Evolutionary conservation across 2,329 filamentous ascomycete genomes (phyloP).

Genomic region (Alternaria atra): DNA sequence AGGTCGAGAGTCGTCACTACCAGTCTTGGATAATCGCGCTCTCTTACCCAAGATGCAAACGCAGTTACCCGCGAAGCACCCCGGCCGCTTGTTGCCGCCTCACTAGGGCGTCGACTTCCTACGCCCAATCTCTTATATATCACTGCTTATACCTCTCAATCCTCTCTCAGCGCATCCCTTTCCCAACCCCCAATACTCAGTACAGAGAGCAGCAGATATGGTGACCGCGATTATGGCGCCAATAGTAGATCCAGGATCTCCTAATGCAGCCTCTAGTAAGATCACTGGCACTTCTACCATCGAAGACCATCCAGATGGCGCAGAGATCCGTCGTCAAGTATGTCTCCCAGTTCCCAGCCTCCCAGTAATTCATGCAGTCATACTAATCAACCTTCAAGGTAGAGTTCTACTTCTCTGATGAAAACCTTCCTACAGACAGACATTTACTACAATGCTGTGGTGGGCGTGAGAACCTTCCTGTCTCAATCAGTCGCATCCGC

Average conservation of each 20-base stretch:
- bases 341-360: background rate
- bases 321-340: slow-evolving; percentile 42
- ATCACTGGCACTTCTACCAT: background rate
- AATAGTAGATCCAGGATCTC: background rate
- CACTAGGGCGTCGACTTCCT: background rate
- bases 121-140: background rate
- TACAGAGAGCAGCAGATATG: slow-evolving; percentile 4
- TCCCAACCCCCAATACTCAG: background rate
- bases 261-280: background rate
- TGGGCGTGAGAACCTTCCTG: slow-evolving; percentile 53
- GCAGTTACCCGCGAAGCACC: background rate
- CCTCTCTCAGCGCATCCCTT: background rate
- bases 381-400: slow-evolving; percentile 46
- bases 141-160: background rate
- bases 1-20: background rate
- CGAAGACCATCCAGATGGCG: slow-evolving; percentile 39
- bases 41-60: slow-evolving; percentile 13
- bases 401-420: slow-evolving; percentile 61
- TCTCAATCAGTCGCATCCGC: slow-evolving; percentile 55
- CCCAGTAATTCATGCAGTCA: background rate
- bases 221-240: background rate
- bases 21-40: background rate
- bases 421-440: slow-evolving; percentile 55
- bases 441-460: slow-evolving; percentile 55
- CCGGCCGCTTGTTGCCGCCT: background rate